phyloP scores from a whole-genome alignment of 805 yeast species.

The Cyberlindnera saturnus region DNA sequence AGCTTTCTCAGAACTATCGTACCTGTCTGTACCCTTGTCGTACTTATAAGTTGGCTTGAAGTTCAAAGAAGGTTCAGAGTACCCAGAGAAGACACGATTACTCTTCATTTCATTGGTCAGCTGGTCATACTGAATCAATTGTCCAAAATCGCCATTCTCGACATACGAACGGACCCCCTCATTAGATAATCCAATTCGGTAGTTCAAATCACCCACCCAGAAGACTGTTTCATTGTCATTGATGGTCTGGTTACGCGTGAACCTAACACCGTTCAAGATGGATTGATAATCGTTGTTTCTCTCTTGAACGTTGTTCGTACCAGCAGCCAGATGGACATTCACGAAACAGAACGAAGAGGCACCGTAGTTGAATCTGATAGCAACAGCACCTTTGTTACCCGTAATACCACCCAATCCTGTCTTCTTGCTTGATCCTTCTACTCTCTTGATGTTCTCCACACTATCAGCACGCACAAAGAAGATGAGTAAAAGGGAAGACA shows the following conservation, averaged over 20 bases:
- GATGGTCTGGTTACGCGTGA: conserved; percentile 69
- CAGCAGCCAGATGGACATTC: conserved; percentile 94
- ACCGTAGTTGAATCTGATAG: conserved; percentile 80
- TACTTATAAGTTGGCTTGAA: conserved; percentile 91
- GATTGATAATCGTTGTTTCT: conserved; percentile 80
- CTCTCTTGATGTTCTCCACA: conserved; percentile 58
- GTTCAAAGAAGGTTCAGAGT: conserved; percentile 66
- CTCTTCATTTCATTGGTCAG: conserved; percentile 65
- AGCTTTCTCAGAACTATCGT: conserved; percentile 88
- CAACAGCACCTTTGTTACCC: conserved; percentile 96
- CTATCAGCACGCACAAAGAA: conserved; percentile 52
- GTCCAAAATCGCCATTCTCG: conserved; percentile 35
- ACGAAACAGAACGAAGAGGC: conserved; percentile 76
- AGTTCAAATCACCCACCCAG: conserved; percentile 96
- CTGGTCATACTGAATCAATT: conserved; percentile 70
- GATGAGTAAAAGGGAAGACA: conserved; percentile 61
- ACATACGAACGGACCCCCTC: conserved; percentile 65
- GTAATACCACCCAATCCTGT: conserved; percentile 97
- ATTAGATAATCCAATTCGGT: conserved; percentile 64
- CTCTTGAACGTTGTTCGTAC: conserved; percentile 73
- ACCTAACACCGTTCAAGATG: conserved; percentile 68
- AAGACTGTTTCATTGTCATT: conserved; percentile 80
- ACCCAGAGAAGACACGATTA: conserved; percentile 65
- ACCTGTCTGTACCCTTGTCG: conserved; percentile 73
- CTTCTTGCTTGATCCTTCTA: conserved; percentile 90